These are phyloP conservation scores for Inosperma sp. DNA, from an alignment of 768 basidiomycete species.

Conservation along the genomic window DNA sequence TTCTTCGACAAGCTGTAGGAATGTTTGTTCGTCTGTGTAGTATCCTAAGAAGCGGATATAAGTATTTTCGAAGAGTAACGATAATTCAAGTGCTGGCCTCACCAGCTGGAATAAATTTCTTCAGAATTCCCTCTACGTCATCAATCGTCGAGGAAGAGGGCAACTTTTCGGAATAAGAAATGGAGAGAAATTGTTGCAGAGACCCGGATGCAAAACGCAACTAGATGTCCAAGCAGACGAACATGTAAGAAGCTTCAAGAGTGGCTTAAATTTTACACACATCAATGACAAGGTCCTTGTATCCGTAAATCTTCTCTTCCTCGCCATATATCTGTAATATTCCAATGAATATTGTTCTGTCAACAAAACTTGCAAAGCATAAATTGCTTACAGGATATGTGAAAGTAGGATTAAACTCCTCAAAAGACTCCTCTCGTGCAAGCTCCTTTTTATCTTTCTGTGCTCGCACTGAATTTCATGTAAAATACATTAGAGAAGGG, in stretches of 20 bases:
- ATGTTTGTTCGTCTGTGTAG: slow-evolving; percentile 59
- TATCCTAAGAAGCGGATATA: slow-evolving; percentile 50
- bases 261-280: slow-evolving; percentile 43
- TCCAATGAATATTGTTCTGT: not conserved
- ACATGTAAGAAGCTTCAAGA: not conserved
- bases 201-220: slow-evolving; percentile 86
- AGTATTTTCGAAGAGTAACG: not conserved
- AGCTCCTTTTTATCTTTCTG: slow-evolving; percentile 56
- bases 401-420: slow-evolving; percentile 79
- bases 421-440: slow-evolving; percentile 52
- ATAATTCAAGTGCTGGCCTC: slow-evolving; percentile 17
- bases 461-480: slow-evolving; percentile 54
- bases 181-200: slow-evolving; percentile 66
- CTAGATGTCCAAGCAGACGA: slow-evolving; percentile 35
- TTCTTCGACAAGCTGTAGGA: slow-evolving; percentile 63
- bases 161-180: slow-evolving; percentile 66
- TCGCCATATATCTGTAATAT: slow-evolving; percentile 81
- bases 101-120: slow-evolving; percentile 75
- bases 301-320: slow-evolving; percentile 95
- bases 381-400: slow-evolving; percentile 73
- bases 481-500: not conserved
- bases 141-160: slow-evolving; percentile 67
- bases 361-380: not conserved
- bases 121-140: slow-evolving; percentile 76
- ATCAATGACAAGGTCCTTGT: slow-evolving; percentile 76